Conservation (phyloP, 208 protist genomes). For the Crithidia sp. region DNA sequence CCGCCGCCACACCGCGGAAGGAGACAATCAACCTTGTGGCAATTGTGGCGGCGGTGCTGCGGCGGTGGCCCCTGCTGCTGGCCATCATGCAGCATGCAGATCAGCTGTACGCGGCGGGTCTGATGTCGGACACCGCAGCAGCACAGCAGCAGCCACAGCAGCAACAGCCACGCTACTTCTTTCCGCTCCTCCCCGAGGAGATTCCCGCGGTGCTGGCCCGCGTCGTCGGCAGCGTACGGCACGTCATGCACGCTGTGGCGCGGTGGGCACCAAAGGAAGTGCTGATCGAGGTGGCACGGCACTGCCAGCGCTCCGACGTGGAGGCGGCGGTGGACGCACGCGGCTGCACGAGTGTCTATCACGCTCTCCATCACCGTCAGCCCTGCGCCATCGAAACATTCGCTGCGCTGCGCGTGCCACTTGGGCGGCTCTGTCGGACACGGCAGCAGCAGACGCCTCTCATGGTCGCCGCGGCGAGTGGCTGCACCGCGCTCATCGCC, state of each 20-base stretch:
- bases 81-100: slow-evolving; percentile 51
- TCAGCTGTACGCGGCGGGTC: slow-evolving; percentile 24
- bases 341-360: slow-evolving; percentile 65
- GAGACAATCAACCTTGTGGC: slow-evolving; percentile 67
- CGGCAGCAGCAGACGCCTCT: slow-evolving; percentile 64
- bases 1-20: slow-evolving; percentile 46
- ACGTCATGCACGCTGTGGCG: slow-evolving; percentile 75
- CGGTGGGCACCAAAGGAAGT: slow-evolving; percentile 51
- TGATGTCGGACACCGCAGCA: not conserved
- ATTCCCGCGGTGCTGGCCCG: slow-evolving; percentile 54
- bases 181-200: slow-evolving; percentile 49
- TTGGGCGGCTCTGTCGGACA: slow-evolving; percentile 50
- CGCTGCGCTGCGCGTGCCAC: slow-evolving; percentile 50
- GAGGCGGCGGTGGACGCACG: slow-evolving; percentile 59
- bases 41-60: slow-evolving; percentile 46
- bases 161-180: slow-evolving; percentile 50
- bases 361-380: slow-evolving; percentile 58
- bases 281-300: slow-evolving; percentile 54
- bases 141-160: not conserved
- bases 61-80: slow-evolving; percentile 58
- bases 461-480: slow-evolving; percentile 65
- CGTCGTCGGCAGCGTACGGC: slow-evolving; percentile 52
- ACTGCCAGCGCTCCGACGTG: slow-evolving; percentile 64
- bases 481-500: slow-evolving; percentile 40
- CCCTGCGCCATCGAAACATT: slow-evolving; percentile 54